Evolutionary conservation across 2,329 filamentous ascomycete species (phyloP).

Genomic region (Ustulina deusta): DNA sequence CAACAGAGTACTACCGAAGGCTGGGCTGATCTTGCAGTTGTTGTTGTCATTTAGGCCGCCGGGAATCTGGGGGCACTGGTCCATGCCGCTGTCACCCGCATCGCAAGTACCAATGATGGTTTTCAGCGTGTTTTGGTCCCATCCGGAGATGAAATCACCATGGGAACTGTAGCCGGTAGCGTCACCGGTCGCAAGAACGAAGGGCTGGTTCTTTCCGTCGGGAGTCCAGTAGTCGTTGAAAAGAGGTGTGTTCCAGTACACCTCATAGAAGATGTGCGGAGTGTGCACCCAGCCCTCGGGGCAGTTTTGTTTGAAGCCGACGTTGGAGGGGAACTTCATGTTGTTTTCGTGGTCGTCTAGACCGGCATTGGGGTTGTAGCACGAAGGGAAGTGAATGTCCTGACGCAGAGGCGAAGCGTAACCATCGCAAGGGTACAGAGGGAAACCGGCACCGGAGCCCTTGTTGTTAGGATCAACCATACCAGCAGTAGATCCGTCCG

Average conservation of each 20-base stretch:
- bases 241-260: constrained; percentile 69
- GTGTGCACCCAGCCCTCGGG: constrained; percentile 66
- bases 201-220: constrained; percentile 68
- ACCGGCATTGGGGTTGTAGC: constrained; percentile 75
- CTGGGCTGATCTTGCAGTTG: constrained; percentile 64
- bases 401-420: constrained; percentile 70
- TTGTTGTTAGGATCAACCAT: constrained; percentile 66
- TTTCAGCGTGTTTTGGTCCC: constrained; percentile 74
- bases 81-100: constrained; percentile 69
- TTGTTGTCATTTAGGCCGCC: constrained; percentile 62
- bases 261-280: constrained; percentile 69
- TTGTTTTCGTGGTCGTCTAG: constrained; percentile 72
- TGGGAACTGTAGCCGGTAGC: constrained; percentile 77
- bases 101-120: constrained; percentile 76
- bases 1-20: constrained; percentile 59
- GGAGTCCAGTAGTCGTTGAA: constrained; percentile 67
- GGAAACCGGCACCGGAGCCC: constrained; percentile 74
- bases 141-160: constrained; percentile 79
- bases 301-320: constrained; percentile 65
- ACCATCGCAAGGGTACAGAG: constrained; percentile 75
- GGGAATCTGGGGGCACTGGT: constrained; percentile 70
- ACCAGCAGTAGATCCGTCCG: constrained; percentile 67
- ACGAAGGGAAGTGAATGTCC: constrained; percentile 79
- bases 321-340: constrained; percentile 70
- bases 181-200: constrained; percentile 77